A percentile compares a stretch with the other conserved stretches of the same genome.
Evolutionary conservation across 2,329 filamentous ascomycete species (phyloP).

Genomic region (Incumbomyces lentus): DNA sequence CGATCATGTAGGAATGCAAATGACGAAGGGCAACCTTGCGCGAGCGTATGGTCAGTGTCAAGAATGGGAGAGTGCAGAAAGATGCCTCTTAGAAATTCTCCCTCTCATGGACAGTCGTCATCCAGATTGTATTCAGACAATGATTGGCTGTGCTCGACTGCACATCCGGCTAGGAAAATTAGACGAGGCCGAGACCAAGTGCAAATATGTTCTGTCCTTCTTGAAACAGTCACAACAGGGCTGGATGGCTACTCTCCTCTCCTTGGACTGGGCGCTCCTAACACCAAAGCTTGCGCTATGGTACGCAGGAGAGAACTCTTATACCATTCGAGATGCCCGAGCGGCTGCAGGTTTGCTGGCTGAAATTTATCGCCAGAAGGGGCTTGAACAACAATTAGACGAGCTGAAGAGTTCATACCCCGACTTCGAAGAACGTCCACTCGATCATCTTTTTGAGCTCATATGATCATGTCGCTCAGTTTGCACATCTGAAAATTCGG

Average conservation of each 20-base stretch:
- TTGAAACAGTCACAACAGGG: not conserved
- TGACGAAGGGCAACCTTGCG: slow-evolving; percentile 24
- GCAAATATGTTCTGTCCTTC: slow-evolving; percentile 9
- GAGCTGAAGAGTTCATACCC: not conserved
- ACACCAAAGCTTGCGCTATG: not conserved
- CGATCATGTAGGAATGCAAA: slow-evolving; percentile 20
- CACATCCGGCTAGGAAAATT: slow-evolving; percentile 11
- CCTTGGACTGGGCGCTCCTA: not conserved
- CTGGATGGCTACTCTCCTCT: not conserved
- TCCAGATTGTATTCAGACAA: slow-evolving; percentile 18
- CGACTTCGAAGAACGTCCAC: not conserved
- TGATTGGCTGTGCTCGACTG: slow-evolving; percentile 18
- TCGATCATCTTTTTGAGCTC: not conserved
- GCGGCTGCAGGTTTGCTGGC: not conserved
- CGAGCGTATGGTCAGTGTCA: slow-evolving; percentile 17
- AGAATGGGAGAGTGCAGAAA: slow-evolving; percentile 17
- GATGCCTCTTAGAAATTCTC: slow-evolving; percentile 9
- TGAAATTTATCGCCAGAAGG: not conserved
- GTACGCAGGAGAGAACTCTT: not conserved
- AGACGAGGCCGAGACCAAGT: slow-evolving; percentile 14
- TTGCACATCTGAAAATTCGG: too few species aligned
- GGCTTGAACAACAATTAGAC: not conserved
- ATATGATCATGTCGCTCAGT: not conserved
- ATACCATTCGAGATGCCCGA: not conserved
- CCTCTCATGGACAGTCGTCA: slow-evolving; percentile 11